A percentile compares a stretch with the other conserved stretches of the same genome.
phyloP scores from a whole-genome alignment of 352 stramenopile genomes.

The Phytophthora aleatoria region DNA sequence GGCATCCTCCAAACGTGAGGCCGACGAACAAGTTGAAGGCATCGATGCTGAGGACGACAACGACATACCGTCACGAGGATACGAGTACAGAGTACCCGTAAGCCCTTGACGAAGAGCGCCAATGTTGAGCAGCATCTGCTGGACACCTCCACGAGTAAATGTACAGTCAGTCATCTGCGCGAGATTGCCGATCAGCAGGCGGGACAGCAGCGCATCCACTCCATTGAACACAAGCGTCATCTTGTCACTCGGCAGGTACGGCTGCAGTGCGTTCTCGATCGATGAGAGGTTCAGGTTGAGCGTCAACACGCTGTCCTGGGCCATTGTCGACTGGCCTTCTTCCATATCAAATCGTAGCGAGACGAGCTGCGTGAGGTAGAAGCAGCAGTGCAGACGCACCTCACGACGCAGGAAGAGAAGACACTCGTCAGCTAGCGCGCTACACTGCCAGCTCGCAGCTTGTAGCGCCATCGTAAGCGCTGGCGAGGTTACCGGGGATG shows the following conservation, averaged over 20 bases:
- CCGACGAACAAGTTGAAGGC: constrained; percentile 33
- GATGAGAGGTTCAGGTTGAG: constrained; percentile 81
- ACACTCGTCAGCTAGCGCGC: constrained; percentile 73
- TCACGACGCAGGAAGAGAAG: constrained; percentile 82
- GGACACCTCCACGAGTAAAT: constrained; percentile 69
- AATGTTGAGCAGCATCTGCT: constrained; percentile 85
- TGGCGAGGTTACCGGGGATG: constrained; percentile 31
- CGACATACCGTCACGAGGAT: constrained; percentile 52
- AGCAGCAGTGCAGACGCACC: constrained; percentile 76
- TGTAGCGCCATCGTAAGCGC: constrained; percentile 49
- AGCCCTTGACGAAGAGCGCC: constrained; percentile 75
- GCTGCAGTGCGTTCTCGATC: constrained; percentile 74
- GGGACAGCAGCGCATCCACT: constrained; percentile 66
- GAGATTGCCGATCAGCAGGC: constrained; percentile 67
- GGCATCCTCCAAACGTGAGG: constrained; percentile 72
- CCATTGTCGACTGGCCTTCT: constrained; percentile 64
- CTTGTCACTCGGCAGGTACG: constrained; percentile 75
- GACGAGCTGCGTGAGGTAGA: constrained; percentile 76
- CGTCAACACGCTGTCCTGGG: constrained; percentile 72
- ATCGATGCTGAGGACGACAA: constrained; percentile 24
- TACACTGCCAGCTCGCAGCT: constrained; percentile 71
- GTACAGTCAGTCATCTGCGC: constrained; percentile 66
- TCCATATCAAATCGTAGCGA: constrained; percentile 65
- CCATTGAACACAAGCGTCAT: constrained; percentile 77
- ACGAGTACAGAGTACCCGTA: constrained; percentile 76